Evolutionary conservation across 306 rosid species (phyloP).

Genomic region (Prunus davidiana): DNA sequence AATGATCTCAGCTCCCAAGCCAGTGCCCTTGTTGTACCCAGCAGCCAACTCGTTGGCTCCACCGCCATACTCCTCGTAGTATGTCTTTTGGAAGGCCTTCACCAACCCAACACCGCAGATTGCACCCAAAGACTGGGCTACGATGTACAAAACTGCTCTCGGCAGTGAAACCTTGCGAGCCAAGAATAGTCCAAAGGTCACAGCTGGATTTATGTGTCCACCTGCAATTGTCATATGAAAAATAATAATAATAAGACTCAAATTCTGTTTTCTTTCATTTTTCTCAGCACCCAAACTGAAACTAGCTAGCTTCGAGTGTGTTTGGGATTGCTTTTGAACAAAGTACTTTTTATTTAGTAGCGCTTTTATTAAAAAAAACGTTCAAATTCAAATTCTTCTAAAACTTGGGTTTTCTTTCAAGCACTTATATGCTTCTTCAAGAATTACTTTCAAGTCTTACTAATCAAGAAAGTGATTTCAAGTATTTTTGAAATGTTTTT

Average conservation of each 20-base stretch:
- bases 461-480: too few species aligned
- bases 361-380: background rate
- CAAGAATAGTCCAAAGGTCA: conserved; percentile 77
- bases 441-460: background rate
- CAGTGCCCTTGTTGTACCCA: conserved; percentile 75
- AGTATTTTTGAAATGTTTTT: too few species aligned
- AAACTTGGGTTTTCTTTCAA: background rate
- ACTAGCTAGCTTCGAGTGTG: background rate
- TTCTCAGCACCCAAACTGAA: background rate
- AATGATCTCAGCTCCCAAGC: conserved; percentile 88
- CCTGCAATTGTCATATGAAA: conserved; percentile 30
- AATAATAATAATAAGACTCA: background rate
- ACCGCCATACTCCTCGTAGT: conserved; percentile 47
- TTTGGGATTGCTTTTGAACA: background rate
- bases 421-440: background rate
- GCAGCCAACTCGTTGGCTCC: conserved; percentile 47
- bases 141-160: conserved; percentile 67
- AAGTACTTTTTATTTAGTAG: background rate
- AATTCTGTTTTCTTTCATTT: background rate
- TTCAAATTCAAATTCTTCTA: background rate
- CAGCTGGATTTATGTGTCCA: conserved; percentile 94
- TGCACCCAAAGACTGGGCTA: conserved; percentile 76
- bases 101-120: conserved; percentile 75
- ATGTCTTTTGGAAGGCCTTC: conserved; percentile 66
- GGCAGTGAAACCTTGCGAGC: conserved; percentile 72